Conservation (phyloP, 345 rosid genomes). For the Gossypium mustelinum region DNA sequence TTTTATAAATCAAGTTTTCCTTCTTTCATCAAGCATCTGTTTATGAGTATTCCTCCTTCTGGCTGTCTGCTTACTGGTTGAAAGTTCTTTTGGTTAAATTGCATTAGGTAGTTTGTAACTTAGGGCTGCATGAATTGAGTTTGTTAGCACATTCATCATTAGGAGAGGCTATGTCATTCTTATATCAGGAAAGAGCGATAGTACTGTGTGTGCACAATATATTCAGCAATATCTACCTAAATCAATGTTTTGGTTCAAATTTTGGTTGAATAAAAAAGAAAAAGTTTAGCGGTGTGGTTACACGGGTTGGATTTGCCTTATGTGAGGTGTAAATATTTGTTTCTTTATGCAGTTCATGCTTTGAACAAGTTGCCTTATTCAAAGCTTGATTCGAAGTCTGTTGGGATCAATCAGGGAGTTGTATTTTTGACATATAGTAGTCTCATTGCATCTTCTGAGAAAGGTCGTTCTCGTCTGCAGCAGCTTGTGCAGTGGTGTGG, state of each 20-base stretch:
- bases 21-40: background rate
- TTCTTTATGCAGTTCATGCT: conserved; percentile 76
- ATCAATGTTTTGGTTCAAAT: background rate
- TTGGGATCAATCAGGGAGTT: conserved; percentile 87
- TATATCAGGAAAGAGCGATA: background rate
- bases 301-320: background rate
- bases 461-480: conserved; percentile 94
- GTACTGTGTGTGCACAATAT: background rate
- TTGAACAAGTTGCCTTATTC: conserved; percentile 95
- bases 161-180: background rate
- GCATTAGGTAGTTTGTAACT: background rate
- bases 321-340: conserved; percentile 13
- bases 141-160: background rate
- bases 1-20: background rate
- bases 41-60: background rate
- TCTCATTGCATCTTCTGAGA: conserved; percentile 99
- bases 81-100: background rate
- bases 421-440: conserved; percentile 92
- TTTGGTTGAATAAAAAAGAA: conserved; percentile 4
- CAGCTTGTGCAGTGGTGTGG: conserved; percentile 99
- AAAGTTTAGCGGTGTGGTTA: conserved; percentile 6
- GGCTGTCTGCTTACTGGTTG: background rate
- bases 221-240: background rate
- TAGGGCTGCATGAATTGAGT: background rate
- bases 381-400: conserved; percentile 92